Evolutionary conservation across 1,284 basidiomycete species (phyloP), one percentile per base, ranked within the genome.

Genomic region (Cutaneotrichosporon sp.): DNA sequence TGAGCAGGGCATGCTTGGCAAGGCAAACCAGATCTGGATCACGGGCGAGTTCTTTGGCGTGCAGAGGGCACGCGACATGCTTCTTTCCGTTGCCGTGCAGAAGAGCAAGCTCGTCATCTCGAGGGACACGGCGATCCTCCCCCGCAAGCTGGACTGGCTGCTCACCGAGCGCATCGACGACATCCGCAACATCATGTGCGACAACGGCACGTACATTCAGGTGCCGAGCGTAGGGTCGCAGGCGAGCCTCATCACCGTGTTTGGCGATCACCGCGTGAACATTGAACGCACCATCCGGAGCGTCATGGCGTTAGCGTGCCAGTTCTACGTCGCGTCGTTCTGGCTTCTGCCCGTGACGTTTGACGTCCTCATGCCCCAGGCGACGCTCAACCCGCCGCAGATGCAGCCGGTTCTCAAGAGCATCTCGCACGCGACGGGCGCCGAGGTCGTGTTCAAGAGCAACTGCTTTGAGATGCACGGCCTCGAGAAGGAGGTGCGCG

Each of bases 391-490:
- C 73, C 85, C 89, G 13, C 84, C 88, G 4, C 90, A 94, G 72
- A 89, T 97, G 59, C 87, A 92, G 22, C 86, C 88, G 1, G 84
- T 97, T 50, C 83, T 97, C 61, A 92, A 92, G 78, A 88, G 91
- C 73, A 89, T 97, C 58, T 90, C 92, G 51, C 87, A 89, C 67
- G 83, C 87, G 14, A 92, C 92, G 1, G 92, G 95, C 3, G 92
- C 95, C 33, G 95, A 98, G 77, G 87, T 95, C 36, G 92, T 97
- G 8, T 98, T 97, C 83, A 98, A 97, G 82, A 89, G 88, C 74
- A 97, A 95, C 85, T 93, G 91, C 80, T 97, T 98, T 72, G 95
- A 98, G 81, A 88, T 97, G 82, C 92, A 97, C 73, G 95, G 95
- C n/a, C 83, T 95, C 46, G 95, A 98, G 78, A 85, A 88, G 61